These are phyloP conservation scores for Neofusicoccum kwambonambiense DNA, from an alignment of 2,329 filamentous ascomycete genomes.

Conservation along the genomic window DNA sequence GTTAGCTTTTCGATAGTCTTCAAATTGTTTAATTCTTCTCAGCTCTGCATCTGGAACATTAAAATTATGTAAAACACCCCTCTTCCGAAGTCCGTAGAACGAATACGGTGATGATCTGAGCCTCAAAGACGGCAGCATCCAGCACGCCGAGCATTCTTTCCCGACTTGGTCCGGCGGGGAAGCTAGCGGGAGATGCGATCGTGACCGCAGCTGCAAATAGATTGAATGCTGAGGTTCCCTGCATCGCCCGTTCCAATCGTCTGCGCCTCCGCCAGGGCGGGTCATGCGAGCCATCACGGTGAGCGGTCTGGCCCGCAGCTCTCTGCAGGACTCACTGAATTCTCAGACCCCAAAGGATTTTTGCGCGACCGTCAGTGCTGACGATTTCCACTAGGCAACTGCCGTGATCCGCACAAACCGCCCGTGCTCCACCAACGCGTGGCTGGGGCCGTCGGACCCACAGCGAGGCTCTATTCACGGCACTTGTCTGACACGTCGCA, in stretches of 20 bases:
- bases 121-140: not conserved
- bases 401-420: not conserved
- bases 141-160: not conserved
- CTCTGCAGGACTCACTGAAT: not conserved
- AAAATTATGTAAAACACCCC: not conserved
- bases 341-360: not conserved
- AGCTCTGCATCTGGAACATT: not conserved
- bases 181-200: not conserved
- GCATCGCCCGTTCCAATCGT: not conserved
- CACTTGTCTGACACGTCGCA: not conserved
- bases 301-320: not conserved
- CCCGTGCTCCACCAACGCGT: not conserved
- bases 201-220: not conserved
- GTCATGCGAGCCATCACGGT: not conserved
- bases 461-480: not conserved
- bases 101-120: not conserved
- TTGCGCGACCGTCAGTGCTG: not conserved
- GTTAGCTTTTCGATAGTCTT: not conserved
- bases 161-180: not conserved
- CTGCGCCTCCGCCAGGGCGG: constrained; percentile 2
- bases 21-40: not conserved
- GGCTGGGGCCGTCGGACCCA: not conserved
- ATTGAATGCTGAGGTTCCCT: not conserved
- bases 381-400: not conserved
- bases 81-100: not conserved